phyloP scores from a whole-genome alignment of 208 protist species.

The Trypanosoma avium region DNA sequence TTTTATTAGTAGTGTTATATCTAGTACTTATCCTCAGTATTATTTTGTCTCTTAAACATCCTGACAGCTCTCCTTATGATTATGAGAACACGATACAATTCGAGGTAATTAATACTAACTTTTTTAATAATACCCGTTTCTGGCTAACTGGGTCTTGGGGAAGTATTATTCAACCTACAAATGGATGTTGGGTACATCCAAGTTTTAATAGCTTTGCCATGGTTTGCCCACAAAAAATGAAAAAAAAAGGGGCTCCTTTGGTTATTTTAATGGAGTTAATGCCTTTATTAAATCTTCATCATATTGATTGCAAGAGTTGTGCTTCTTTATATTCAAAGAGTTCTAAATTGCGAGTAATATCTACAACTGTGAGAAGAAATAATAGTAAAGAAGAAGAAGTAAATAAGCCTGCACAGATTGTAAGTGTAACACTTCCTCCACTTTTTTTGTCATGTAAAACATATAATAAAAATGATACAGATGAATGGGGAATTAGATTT shows the following conservation, averaged over 20 bases:
- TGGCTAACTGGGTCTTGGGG: slow-evolving; percentile 24
- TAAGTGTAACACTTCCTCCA: slow-evolving; percentile 10
- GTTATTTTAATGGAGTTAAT: slow-evolving; percentile 11
- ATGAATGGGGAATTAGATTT: slow-evolving; percentile 6
- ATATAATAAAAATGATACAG: neutral
- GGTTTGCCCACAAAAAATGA: neutral
- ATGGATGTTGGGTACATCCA: slow-evolving; percentile 11
- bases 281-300: neutral
- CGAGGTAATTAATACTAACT: no score
- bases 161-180: neutral
- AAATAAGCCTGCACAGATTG: neutral
- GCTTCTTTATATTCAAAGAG: neutral
- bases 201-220: slow-evolving; percentile 20
- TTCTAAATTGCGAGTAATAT: neutral
- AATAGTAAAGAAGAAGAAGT: neutral
- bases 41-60: no score
- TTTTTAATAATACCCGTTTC: no score
- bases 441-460: neutral
- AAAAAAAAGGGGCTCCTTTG: neutral
- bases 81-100: no score
- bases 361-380: neutral
- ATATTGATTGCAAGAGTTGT: slow-evolving; percentile 2
- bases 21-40: no score
- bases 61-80: no score
- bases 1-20: no score